These are phyloP conservation scores for Omphalotus guepiniiformis DNA, from an alignment of 768 basidiomycete genomes.

Conservation along the genomic window DNA sequence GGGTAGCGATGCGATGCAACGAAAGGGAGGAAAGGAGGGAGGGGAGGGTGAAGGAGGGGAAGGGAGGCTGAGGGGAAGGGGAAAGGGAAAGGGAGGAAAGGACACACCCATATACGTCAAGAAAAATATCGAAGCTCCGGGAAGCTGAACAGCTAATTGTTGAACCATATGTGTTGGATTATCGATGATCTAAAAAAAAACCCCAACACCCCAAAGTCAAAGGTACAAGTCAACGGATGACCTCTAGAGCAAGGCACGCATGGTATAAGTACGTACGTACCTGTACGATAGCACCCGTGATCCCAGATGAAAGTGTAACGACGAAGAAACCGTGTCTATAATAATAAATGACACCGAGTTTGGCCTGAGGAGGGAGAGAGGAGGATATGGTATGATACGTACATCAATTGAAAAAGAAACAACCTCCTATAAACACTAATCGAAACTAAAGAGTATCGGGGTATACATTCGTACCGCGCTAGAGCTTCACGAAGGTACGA, in stretches of 20 bases:
- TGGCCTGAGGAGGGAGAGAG: not conserved
- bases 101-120: constrained; percentile 52
- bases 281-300: constrained; percentile 39
- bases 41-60: not conserved
- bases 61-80: not conserved
- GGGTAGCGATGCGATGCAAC: no score
- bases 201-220: no score
- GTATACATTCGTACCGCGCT: constrained; percentile 69
- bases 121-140: constrained; percentile 58
- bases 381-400: constrained; percentile 14
- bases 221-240: not conserved
- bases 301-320: constrained; percentile 58
- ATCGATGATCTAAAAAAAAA: constrained; percentile 40
- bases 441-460: constrained; percentile 62
- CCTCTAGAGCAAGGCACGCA: not conserved
- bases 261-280: constrained; percentile 10
- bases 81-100: not conserved
- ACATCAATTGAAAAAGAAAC: constrained; percentile 62
- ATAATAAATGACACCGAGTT: not conserved
- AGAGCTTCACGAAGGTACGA: constrained; percentile 31
- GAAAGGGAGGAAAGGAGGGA: no score
- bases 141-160: constrained; percentile 44
- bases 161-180: constrained; percentile 41
- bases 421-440: constrained; percentile 70
- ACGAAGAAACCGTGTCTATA: constrained; percentile 66